phyloP scores from a whole-genome alignment of 805 yeast species.

The Sugiyamaella chiloensis region DNA sequence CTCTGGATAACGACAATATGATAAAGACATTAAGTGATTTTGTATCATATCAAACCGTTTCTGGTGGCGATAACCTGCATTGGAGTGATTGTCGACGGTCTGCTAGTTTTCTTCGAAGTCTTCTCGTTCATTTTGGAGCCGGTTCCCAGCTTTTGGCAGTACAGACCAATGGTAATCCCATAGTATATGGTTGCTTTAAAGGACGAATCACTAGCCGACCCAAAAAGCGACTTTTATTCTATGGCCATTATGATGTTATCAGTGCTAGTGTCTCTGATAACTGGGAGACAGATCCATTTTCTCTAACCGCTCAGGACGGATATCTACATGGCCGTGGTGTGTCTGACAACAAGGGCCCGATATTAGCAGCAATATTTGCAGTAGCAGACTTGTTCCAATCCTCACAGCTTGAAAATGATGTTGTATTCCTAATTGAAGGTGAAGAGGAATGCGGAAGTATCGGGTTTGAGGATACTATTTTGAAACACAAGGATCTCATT shows the following conservation, averaged over 20 bases:
- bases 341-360: slow-evolving; percentile 93
- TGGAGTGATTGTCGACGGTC: slow-evolving; percentile 82
- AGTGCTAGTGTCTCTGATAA: slow-evolving; percentile 59
- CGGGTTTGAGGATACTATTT: slow-evolving; percentile 74
- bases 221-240: slow-evolving; percentile 60
- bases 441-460: slow-evolving; percentile 93
- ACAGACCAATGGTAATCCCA: slow-evolving; percentile 69
- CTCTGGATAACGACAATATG: slow-evolving; percentile 57
- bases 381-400: slow-evolving; percentile 65
- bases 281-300: slow-evolving; percentile 82
- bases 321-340: slow-evolving; percentile 89
- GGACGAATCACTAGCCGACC: slow-evolving; percentile 32
- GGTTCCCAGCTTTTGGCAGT: slow-evolving; percentile 68
- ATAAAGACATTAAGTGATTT: slow-evolving; percentile 57
- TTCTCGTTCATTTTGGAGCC: slow-evolving; percentile 64
- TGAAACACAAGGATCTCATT: slow-evolving; percentile 46
- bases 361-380: slow-evolving; percentile 80
- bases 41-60: slow-evolving; percentile 72
- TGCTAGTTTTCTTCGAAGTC: slow-evolving; percentile 65
- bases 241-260: slow-evolving; percentile 95
- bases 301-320: slow-evolving; percentile 73
- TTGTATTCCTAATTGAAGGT: slow-evolving; percentile 85
- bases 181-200: slow-evolving; percentile 69
- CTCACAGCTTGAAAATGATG: slow-evolving; percentile 59
- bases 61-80: slow-evolving; percentile 63